These are phyloP conservation scores for Stenogyne calaminthoides DNA, from an alignment of 305 asterid species.

Conservation along the genomic window DNA sequence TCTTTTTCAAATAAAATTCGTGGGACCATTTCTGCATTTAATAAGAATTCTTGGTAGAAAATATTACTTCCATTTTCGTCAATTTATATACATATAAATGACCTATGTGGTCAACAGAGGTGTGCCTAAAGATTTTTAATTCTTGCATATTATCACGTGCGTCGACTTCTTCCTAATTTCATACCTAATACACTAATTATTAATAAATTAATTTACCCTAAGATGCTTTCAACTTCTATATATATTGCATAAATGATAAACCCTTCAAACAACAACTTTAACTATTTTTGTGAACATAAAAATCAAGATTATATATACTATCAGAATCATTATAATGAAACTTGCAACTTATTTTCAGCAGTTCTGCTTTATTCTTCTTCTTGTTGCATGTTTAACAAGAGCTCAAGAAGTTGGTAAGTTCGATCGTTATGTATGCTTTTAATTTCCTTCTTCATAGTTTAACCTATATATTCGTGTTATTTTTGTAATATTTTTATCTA, in stretches of 20 bases:
- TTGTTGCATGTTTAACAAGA: slow-evolving; percentile 22
- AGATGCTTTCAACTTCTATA: background rate
- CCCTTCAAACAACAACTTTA: background rate
- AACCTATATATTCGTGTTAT: background rate
- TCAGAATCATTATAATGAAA: slow-evolving; percentile 9
- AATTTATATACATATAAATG: too few species aligned
- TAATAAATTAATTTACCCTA: background rate
- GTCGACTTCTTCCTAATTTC: background rate
- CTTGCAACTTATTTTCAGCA: background rate
- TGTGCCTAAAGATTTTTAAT: background rate
- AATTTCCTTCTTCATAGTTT: background rate
- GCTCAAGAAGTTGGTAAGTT: slow-evolving; percentile 55
- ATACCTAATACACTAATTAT: background rate
- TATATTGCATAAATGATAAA: background rate
- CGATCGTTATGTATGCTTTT: background rate
- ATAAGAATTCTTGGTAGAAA: too few species aligned
- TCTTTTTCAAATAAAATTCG: too few species aligned
- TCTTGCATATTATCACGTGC: too few species aligned
- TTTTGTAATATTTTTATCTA: too few species aligned
- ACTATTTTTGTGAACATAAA: background rate
- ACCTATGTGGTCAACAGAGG: background rate
- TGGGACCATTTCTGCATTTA: background rate
- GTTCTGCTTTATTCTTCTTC: slow-evolving; percentile 24
- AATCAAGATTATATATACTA: background rate
- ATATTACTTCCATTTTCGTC: background rate